These are phyloP conservation scores for Hemisphaericaspora subhashii DNA, from an alignment of 1,139 yeast species.

Conservation along the genomic window DNA sequence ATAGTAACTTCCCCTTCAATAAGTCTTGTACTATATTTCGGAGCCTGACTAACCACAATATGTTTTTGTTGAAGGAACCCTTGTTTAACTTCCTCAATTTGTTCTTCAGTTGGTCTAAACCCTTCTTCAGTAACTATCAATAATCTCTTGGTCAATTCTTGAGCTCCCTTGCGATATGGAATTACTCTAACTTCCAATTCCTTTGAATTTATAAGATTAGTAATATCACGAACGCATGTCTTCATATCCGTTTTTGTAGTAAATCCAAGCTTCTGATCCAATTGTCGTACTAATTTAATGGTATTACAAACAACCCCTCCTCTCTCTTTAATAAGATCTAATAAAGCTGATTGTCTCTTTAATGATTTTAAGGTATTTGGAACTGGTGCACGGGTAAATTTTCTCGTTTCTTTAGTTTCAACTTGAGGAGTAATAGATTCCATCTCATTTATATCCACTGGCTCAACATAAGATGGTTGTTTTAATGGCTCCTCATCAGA, in stretches of 20 bases:
- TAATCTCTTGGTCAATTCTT: constrained; percentile 31
- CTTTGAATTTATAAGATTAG: constrained; percentile 22
- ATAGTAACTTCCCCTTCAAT: constrained; percentile 35
- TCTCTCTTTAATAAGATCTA: constrained; percentile 35
- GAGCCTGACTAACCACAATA: constrained; percentile 15
- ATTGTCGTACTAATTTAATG: constrained; percentile 30
- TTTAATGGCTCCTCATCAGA: background rate
- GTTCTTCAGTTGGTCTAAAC: constrained; percentile 28
- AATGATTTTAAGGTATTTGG: constrained; percentile 20
- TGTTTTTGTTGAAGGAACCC: constrained; percentile 27
- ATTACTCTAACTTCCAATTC: constrained; percentile 31
- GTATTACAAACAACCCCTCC: constrained; percentile 47
- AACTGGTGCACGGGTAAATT: background rate
- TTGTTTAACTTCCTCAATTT: constrained; percentile 26
- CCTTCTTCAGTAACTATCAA: constrained; percentile 30
- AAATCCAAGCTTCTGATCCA: constrained; percentile 37
- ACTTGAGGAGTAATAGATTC: constrained; percentile 2
- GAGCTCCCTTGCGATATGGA: constrained; percentile 29
- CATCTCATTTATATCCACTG: background rate
- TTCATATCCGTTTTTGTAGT: constrained; percentile 46
- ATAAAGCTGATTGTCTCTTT: constrained; percentile 34
- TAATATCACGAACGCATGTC: constrained; percentile 49
- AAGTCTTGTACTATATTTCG: constrained; percentile 18
- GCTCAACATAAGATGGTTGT: background rate
- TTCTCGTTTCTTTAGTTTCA: background rate